These are phyloP conservation scores for Clathrus columnatus DNA, from an alignment of 768 basidiomycete species.

Conservation along the genomic window DNA sequence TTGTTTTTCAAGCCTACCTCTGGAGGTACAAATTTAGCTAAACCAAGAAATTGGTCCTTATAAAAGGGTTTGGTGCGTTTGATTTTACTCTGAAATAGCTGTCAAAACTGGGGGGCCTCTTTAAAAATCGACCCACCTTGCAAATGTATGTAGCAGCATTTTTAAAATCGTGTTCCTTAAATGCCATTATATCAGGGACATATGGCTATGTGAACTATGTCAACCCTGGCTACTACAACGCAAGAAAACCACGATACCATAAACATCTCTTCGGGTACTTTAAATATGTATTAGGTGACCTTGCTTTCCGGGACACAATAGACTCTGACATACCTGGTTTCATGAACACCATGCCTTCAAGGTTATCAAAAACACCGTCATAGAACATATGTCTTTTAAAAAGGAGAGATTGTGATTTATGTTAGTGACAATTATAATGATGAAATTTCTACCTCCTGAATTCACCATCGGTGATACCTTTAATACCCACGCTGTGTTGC, in stretches of 20 bases:
- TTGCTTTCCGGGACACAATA: neutral
- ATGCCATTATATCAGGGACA: conserved; percentile 27
- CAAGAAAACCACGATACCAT: no score
- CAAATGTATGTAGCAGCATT: conserved; percentile 24
- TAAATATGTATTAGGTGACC: neutral
- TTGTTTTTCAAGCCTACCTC: conserved; percentile 33
- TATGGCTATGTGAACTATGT: conserved; percentile 24
- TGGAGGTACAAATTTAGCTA: conserved; percentile 47
- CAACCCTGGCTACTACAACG: no score
- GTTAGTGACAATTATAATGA: no score
- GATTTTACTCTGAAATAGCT: conserved; percentile 46
- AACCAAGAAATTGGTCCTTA: conserved; percentile 50
- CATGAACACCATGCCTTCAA: conserved; percentile 53
- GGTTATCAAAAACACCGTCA: conserved; percentile 58
- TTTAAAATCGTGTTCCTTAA: conserved; percentile 26
- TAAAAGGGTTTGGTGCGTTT: conserved; percentile 54
- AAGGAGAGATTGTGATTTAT: neutral
- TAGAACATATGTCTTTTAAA: conserved; percentile 43
- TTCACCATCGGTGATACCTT: conserved; percentile 58
- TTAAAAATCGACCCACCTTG: conserved; percentile 14
- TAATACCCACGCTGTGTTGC: conserved; percentile 47
- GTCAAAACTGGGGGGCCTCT: neutral
- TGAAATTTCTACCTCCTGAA: conserved; percentile 30
- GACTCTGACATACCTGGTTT: conserved; percentile 32
- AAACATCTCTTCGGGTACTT: conserved; percentile 25